phyloP scores from a whole-genome alignment of 176 grass and related monocot species.

The Alloteropsis semialata region DNA sequence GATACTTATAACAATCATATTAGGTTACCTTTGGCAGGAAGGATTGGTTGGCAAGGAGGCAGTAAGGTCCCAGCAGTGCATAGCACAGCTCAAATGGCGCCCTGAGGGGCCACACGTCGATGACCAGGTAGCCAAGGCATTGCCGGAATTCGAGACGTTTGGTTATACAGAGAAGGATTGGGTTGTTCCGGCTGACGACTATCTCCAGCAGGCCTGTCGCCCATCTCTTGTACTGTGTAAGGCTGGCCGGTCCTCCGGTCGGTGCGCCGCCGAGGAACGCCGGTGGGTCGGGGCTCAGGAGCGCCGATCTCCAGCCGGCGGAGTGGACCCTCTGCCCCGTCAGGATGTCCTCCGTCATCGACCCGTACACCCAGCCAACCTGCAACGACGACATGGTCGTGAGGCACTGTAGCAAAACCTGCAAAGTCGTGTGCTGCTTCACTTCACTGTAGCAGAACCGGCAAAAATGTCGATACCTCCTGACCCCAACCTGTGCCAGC shows the following conservation, averaged over 20 bases:
- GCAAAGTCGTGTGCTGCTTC: too few species aligned
- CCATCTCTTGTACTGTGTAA: slow-evolving; percentile 61
- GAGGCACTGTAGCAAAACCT: not conserved
- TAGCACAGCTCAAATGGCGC: slow-evolving; percentile 50
- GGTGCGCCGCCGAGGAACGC: slow-evolving; percentile 29
- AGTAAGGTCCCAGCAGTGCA: slow-evolving; percentile 41
- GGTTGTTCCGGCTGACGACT: slow-evolving; percentile 22
- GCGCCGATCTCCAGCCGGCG: not conserved
- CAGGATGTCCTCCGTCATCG: slow-evolving; percentile 35
- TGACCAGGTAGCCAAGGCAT: slow-evolving; percentile 23
- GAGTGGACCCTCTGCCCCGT: slow-evolving; percentile 37
- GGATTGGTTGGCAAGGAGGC: slow-evolving; percentile 37
- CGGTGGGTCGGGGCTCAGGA: not conserved
- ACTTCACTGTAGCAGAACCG: too few species aligned
- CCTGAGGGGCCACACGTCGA: slow-evolving; percentile 8
- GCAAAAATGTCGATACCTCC: slow-evolving; percentile 36
- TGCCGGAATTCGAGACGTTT: slow-evolving; percentile 32
- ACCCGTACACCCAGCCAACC: slow-evolving; percentile 48
- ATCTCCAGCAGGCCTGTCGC: slow-evolving; percentile 46
- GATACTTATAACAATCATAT: too few species aligned
- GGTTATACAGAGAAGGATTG: not conserved
- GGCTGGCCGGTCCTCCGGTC: slow-evolving; percentile 21
- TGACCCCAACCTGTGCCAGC: slow-evolving; percentile 27
- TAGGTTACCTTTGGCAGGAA: slow-evolving; percentile 63
- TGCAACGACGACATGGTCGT: not conserved